Evolutionary conservation across 2,329 filamentous ascomycete species (phyloP).

Genomic region (Aureobasidium namibiae): DNA sequence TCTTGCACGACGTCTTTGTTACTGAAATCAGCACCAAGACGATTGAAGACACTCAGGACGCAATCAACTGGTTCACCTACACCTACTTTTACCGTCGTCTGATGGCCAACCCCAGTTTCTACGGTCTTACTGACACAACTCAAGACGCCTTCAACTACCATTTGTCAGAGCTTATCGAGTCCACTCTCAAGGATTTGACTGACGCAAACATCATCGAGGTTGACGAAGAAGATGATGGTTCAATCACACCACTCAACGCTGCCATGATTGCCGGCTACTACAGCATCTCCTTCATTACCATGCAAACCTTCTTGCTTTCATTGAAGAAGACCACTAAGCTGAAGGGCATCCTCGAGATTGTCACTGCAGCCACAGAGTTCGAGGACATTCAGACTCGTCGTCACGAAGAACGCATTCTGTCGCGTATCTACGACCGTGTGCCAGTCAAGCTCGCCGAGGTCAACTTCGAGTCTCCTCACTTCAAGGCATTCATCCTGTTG

Average conservation of each 20-base stretch:
- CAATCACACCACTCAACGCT: slow-evolving; percentile 80
- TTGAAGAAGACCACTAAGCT: slow-evolving; percentile 83
- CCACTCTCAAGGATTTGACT: slow-evolving; percentile 77
- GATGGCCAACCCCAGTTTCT: slow-evolving; percentile 93
- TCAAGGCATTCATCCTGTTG: slow-evolving; percentile 94
- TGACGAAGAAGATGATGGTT: slow-evolving; percentile 80
- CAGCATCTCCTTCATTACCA: slow-evolving; percentile 98
- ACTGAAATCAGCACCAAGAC: slow-evolving; percentile 95
- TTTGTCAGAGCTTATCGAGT: slow-evolving; percentile 89
- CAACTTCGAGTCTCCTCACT: slow-evolving; percentile 87
- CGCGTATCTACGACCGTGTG: slow-evolving; percentile 86
- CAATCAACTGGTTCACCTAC: slow-evolving; percentile 96
- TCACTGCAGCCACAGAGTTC: slow-evolving; percentile 94
- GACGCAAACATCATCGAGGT: slow-evolving; percentile 95
- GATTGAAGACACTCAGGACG: slow-evolving; percentile 90
- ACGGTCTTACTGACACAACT: slow-evolving; percentile 77
- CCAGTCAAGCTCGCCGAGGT: slow-evolving; percentile 91
- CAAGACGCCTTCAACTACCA: slow-evolving; percentile 91
- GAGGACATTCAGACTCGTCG: slow-evolving; percentile 89
- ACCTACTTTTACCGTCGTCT: slow-evolving; percentile 96
- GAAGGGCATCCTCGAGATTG: slow-evolving; percentile 93
- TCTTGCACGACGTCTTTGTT: slow-evolving; percentile 91
- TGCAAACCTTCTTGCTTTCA: slow-evolving; percentile 96
- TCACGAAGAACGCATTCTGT: slow-evolving; percentile 80
- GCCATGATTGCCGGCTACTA: slow-evolving; percentile 99